Percentiles rank a stretch among this genome's conserved stretches.
Evolutionary conservation across 202 grass and related monocot species (phyloP).

Genomic region (Zizania palustris): DNA sequence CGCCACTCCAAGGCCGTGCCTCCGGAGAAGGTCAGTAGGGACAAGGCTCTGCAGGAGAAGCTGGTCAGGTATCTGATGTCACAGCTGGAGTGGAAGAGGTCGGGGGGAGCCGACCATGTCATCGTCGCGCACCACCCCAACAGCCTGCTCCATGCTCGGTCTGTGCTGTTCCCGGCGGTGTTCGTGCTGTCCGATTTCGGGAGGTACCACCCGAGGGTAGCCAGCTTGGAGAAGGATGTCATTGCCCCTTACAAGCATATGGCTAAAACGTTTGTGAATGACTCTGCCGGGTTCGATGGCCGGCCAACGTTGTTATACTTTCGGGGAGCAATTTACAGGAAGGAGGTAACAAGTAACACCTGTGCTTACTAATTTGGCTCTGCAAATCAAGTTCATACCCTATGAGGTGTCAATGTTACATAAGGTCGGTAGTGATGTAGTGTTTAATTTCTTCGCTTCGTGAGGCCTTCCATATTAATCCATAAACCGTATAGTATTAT

Average conservation of each 20-base stretch:
- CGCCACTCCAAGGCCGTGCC: constrained; percentile 56
- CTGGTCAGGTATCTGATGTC: constrained; percentile 61
- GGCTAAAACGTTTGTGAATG: constrained; percentile 67
- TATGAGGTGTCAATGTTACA: neutral
- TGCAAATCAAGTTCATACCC: neutral
- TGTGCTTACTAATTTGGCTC: neutral
- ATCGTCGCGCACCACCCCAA: constrained; percentile 92
- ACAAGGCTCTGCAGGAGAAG: constrained; percentile 72
- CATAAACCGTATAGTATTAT: neutral
- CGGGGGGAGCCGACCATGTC: constrained; percentile 72
- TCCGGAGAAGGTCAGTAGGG: constrained; percentile 58
- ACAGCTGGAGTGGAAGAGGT: constrained; percentile 75
- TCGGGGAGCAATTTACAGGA: constrained; percentile 92
- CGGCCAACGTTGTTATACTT: constrained; percentile 75
- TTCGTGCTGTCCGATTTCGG: constrained; percentile 90
- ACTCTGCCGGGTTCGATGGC: constrained; percentile 66
- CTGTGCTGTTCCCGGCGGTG: constrained; percentile 49
- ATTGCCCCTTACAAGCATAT: constrained; percentile 85
- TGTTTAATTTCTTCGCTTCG: neutral
- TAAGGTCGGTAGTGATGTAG: neutral
- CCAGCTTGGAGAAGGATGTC: constrained; percentile 88
- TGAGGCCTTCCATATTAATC: neutral
- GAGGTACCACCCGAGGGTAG: constrained; percentile 77
- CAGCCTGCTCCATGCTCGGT: constrained; percentile 69
- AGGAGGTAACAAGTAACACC: constrained; percentile 61